Evolutionary conservation across 108 stramenopile genomes (phyloP).

Genomic region (Nitzschia sp.): DNA sequence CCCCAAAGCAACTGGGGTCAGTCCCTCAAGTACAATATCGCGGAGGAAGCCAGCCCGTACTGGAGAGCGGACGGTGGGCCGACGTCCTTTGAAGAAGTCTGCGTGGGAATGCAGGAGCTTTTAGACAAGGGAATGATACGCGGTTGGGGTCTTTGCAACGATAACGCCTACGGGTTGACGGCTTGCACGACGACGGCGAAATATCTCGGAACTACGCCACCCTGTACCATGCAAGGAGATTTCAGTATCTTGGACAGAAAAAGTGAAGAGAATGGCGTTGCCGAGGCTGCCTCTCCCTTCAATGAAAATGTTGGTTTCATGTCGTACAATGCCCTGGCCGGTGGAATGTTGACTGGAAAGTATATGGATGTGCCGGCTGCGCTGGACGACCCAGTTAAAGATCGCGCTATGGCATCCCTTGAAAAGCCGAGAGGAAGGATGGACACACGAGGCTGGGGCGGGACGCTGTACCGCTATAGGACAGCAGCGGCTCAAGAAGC

Average conservation of each 20-base stretch:
- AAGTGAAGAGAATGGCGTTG: conserved; percentile 89
- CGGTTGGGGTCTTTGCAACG: conserved; percentile 90
- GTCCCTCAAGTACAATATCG: conserved; percentile 72
- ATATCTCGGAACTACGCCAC: conserved; percentile 77
- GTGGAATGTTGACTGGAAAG: conserved; percentile 91
- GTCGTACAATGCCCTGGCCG: conserved; percentile 88
- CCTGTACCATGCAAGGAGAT: conserved; percentile 83
- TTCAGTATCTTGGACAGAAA: conserved; percentile 84
- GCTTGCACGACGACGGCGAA: conserved; percentile 80
- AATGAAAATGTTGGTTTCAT: conserved; percentile 91
- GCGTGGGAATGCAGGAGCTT: conserved; percentile 77
- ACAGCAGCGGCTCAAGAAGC: conserved; percentile 80
- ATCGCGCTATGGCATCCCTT: conserved; percentile 48
- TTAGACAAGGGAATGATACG: conserved; percentile 86
- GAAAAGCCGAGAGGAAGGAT: conserved; percentile 78
- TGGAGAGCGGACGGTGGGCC: conserved; percentile 64
- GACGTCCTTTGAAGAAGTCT: conserved; percentile 84
- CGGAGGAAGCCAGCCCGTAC: conserved; percentile 55
- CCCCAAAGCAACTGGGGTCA: conserved; percentile 91
- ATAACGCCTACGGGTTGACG: conserved; percentile 89
- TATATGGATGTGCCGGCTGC: conserved; percentile 78
- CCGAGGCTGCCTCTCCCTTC: conserved; percentile 85
- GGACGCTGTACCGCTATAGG: conserved; percentile 83
- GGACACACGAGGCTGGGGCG: conserved; percentile 86
- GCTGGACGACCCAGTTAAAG: conserved; percentile 54